Conservation (phyloP, 2,329 filamentous ascomycete species). For the Akanthomyces uredinophilus region DNA sequence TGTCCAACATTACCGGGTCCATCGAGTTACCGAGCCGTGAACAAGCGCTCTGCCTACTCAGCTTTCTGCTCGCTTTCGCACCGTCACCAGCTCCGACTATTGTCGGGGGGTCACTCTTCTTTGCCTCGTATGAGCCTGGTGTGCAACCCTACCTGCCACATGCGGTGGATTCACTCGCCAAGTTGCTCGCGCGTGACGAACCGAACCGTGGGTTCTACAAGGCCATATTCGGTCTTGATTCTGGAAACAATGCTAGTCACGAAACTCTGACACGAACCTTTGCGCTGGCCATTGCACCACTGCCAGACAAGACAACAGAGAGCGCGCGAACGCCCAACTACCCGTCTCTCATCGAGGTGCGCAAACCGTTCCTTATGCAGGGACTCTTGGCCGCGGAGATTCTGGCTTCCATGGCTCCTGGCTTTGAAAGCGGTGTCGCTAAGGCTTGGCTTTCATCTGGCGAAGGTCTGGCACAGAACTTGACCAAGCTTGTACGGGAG, state of each 20-base stretch:
- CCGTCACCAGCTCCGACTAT: slow-evolving; percentile 66
- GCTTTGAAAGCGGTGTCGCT: slow-evolving; percentile 66
- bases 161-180: slow-evolving; percentile 85
- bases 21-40: slow-evolving; percentile 81
- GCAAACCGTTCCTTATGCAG: slow-evolving; percentile 89
- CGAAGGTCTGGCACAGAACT: slow-evolving; percentile 76
- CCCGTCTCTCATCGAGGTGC: slow-evolving; percentile 67
- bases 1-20: slow-evolving; percentile 81
- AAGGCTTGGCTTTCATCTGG: slow-evolving; percentile 76
- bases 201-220: slow-evolving; percentile 85
- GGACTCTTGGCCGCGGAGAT: slow-evolving; percentile 88
- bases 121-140: slow-evolving; percentile 73
- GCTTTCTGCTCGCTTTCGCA: slow-evolving; percentile 87
- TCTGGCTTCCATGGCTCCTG: slow-evolving; percentile 67
- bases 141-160: slow-evolving; percentile 84
- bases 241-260: slow-evolving; percentile 55
- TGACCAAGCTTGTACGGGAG: slow-evolving; percentile 69
- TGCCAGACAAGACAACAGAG: slow-evolving; percentile 60
- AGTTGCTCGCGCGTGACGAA: slow-evolving; percentile 86
- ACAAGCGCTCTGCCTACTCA: slow-evolving; percentile 78
- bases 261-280: slow-evolving; percentile 86
- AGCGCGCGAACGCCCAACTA: slow-evolving; percentile 54
- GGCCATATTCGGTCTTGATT: slow-evolving; percentile 71
- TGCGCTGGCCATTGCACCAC: slow-evolving; percentile 74
- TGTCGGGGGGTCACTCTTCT: slow-evolving; percentile 58